Conservation (phyloP, 108 stramenopile genomes). For the Heterococcus sp. region DNA sequence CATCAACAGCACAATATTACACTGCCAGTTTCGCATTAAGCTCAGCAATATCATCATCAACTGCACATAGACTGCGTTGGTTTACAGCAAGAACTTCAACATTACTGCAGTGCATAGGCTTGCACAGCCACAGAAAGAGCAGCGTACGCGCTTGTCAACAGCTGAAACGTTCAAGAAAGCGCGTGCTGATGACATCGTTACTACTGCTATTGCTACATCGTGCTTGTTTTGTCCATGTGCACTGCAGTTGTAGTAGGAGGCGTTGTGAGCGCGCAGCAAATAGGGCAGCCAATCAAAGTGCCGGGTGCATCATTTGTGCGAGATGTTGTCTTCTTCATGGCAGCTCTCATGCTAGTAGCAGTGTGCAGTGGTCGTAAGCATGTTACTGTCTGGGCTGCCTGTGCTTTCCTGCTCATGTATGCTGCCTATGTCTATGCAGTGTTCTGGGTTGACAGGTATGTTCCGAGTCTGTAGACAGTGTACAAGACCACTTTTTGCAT, state of each 20-base stretch:
- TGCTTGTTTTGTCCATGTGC: not conserved
- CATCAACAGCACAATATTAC: too few species aligned
- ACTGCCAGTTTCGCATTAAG: too few species aligned
- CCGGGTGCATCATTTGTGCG: slow-evolving; percentile 26
- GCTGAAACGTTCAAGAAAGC: too few species aligned
- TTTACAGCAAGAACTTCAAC: too few species aligned
- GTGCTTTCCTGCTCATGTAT: slow-evolving; percentile 15
- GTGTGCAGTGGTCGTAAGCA: not conserved
- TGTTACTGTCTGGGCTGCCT: slow-evolving; percentile 14
- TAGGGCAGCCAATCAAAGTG: not conserved
- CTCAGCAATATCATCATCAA: too few species aligned
- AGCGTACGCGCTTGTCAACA: too few species aligned
- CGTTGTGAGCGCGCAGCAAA: slow-evolving; percentile 43
- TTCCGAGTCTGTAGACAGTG: too few species aligned
- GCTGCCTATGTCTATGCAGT: slow-evolving; percentile 20
- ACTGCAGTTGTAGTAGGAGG: slow-evolving; percentile 68
- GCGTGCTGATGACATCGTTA: too few species aligned
- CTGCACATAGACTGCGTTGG: too few species aligned
- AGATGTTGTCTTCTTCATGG: slow-evolving; percentile 25
- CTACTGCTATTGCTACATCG: not conserved
- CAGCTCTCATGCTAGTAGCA: slow-evolving; percentile 7
- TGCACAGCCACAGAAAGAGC: too few species aligned
- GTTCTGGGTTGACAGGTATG: not conserved
- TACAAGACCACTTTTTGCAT: too few species aligned
- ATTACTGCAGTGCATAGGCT: too few species aligned